Evolutionary conservation across 495 filamentous ascomycete species (phyloP), one percentile per base, ranked within the genome.

Genomic region (Bacidia rubella): DNA sequence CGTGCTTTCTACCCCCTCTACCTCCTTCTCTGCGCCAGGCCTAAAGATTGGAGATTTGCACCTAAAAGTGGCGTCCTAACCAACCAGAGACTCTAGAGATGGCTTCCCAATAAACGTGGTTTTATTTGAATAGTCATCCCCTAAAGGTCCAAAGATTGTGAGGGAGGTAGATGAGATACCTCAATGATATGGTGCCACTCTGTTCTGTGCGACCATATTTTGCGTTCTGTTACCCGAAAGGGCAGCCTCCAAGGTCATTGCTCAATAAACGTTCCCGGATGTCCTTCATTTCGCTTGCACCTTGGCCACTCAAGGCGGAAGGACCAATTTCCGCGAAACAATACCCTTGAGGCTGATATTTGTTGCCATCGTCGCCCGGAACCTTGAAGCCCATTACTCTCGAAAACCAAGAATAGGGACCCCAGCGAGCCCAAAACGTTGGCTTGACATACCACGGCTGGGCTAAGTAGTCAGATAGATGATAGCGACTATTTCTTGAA

Each of bases 351-450:
- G 80, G 79, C 62, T 70, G 69, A 55, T 74, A 81, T 57, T 69
- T 70, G 11, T 73, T 61, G 1, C 74, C 75, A 43, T 73, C 63
- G 24, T 78, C 75, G 15, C 79, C 81, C 0, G 81, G 82, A 10
- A 81, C 54, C 47, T 76, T 75, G 3, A 66, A 69, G 2, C 81
- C 79, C 38, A 74, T 56, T 0, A 69, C 38, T 68, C 79, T 70
- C n/a, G 72, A 68, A 12, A 77, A 40, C 73, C 68, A 78, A 9
- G 76, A 78, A 3, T 47, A 44, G 1, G 73, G 78, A 0, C 78
- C 74, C 77, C 78, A 83, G 23, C 77, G 72, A 49, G 74, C 74
- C 74, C 68, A 75, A 19, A 84, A 63, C 0, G 77, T 78, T 1
- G 79, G 71, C 41, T 76, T 74, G 45, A 77, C 68, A 57, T 85